Conservation (phyloP, 140 eudicot genomes). For the Erigeron philadelphicus region DNA sequence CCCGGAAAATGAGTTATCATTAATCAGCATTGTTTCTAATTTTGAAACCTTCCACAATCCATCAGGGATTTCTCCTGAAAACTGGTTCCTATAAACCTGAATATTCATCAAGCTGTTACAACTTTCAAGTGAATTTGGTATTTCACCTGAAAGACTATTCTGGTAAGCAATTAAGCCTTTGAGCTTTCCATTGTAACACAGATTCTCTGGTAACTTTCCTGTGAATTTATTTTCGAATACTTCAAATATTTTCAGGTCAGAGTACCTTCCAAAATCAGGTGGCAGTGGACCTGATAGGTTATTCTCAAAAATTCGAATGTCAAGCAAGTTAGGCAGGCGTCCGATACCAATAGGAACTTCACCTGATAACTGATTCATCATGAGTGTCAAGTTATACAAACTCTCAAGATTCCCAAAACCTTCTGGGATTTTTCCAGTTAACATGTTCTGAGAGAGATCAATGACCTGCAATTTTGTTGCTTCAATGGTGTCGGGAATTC, state of each 20-base stretch:
- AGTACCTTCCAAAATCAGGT: conserved; percentile 62
- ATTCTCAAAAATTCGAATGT: conserved; percentile 42
- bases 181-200: conserved; percentile 46
- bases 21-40: conserved; percentile 32
- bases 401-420: conserved; percentile 45
- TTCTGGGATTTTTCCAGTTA: conserved; percentile 51
- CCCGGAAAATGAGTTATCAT: conserved; percentile 51
- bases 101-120: conserved; percentile 48
- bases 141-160: conserved; percentile 53
- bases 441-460: conserved; percentile 49
- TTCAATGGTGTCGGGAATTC: conserved; percentile 45
- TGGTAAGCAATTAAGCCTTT: conserved; percentile 39
- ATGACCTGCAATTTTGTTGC: conserved; percentile 46
- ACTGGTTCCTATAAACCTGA: conserved; percentile 31
- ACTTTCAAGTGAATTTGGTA: conserved; percentile 51
- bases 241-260: conserved; percentile 45
- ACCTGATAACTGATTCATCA: conserved; percentile 56
- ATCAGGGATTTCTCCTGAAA: conserved; percentile 57
- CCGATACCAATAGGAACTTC: conserved; percentile 53
- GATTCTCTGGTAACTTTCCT: conserved; percentile 49
- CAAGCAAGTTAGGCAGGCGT: conserved; percentile 37
- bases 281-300: conserved; percentile 63
- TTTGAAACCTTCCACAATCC: conserved; percentile 50
- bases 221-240: conserved; percentile 43
- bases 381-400: conserved; percentile 41